A percentile compares a stretch with the other conserved stretches of the same genome.
phyloP scores from a whole-genome alignment of 2,329 filamentous ascomycete genomes.

The Paramyrothecium sp. region DNA sequence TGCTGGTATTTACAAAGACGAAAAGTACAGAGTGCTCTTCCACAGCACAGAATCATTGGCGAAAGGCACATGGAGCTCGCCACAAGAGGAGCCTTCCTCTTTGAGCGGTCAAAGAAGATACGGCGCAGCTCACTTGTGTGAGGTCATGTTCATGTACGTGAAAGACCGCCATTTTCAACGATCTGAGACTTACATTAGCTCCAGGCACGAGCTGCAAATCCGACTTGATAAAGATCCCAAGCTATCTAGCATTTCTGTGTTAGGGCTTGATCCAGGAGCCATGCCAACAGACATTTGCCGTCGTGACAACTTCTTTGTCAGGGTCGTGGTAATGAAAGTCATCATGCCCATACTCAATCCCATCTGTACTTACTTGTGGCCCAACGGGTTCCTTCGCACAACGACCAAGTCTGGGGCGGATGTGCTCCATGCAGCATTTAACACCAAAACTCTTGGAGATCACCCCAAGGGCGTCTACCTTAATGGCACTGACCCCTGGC shows the following conservation, averaged over 20 bases:
- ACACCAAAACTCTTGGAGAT: background rate
- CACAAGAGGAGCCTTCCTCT: slow-evolving; percentile 23
- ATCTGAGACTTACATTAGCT: background rate
- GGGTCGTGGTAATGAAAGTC: background rate
- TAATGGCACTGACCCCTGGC: background rate
- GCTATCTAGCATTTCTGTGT: slow-evolving; percentile 31
- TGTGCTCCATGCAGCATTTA: background rate
- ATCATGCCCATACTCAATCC: background rate
- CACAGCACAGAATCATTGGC: slow-evolving; percentile 22
- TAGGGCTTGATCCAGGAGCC: slow-evolving; percentile 37
- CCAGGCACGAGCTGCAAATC: slow-evolving; percentile 27
- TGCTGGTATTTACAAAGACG: background rate
- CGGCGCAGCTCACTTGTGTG: slow-evolving; percentile 36
- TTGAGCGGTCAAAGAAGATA: slow-evolving; percentile 31
- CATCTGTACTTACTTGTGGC: background rate
- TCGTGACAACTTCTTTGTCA: background rate
- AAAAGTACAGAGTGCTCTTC: slow-evolving; percentile 9
- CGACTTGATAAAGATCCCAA: slow-evolving; percentile 29
- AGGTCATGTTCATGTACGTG: slow-evolving; percentile 22
- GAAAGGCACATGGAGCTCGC: slow-evolving; percentile 30
- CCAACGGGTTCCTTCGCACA: background rate
- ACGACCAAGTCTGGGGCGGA: background rate
- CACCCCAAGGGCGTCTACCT: background rate
- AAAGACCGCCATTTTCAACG: no score
- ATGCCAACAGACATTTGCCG: slow-evolving; percentile 29